Evolutionary conservation across 208 protist species (phyloP).

Genomic region (Acanthamoeba sp.): DNA sequence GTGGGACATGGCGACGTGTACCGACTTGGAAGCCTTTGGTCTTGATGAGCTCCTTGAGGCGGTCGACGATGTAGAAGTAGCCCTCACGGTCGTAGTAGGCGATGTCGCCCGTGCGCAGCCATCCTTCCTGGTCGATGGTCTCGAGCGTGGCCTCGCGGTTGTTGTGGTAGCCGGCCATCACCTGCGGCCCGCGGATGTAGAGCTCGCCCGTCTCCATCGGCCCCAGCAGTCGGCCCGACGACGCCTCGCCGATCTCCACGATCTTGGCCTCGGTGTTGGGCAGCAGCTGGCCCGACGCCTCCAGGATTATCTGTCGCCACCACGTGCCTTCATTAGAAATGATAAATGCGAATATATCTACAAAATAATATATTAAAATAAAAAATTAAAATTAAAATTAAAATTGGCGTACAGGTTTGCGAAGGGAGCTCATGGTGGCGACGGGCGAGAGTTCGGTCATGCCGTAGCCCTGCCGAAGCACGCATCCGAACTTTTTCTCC

Average conservation of each 20-base stretch:
- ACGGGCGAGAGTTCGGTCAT: conserved; percentile 91
- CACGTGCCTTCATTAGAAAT: no score
- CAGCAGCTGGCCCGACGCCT: no score
- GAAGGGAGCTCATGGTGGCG: conserved; percentile 27
- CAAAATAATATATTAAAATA: no score
- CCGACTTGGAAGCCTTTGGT: background rate
- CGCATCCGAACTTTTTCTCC: conserved; percentile 74
- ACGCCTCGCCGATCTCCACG: no score
- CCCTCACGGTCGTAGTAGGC: background rate
- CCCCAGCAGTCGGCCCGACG: no score
- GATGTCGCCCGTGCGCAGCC: conserved; percentile 54
- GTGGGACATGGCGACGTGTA: no score
- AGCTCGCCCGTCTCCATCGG: background rate
- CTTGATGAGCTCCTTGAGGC: conserved; percentile 51
- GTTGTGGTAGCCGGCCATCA: conserved; percentile 47
- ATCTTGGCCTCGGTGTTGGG: conserved; percentile 52
- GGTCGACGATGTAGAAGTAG: conserved; percentile 66
- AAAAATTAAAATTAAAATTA: no score
- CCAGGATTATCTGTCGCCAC: no score
- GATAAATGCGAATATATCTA: no score
- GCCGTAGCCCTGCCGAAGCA: conserved; percentile 90
- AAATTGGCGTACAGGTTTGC: no score
- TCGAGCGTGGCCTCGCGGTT: background rate
- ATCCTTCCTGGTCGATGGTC: conserved; percentile 40
- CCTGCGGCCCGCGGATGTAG: conserved; percentile 18